These are phyloP conservation scores for Penicillium sp. DNA, from an alignment of 2,329 filamentous ascomycete species.

Conservation along the genomic window DNA sequence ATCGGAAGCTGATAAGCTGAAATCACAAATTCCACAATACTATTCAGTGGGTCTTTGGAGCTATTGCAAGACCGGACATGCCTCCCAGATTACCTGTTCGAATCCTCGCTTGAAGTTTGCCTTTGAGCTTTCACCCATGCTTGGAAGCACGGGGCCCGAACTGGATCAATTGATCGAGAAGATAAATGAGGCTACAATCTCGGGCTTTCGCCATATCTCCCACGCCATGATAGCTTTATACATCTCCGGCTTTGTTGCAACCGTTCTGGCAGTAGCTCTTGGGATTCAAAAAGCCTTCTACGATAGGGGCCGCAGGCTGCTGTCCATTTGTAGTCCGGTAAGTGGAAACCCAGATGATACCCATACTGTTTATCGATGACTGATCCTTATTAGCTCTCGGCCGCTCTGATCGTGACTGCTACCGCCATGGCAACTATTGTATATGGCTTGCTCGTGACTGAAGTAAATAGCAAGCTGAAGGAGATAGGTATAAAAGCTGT, in stretches of 20 bases:
- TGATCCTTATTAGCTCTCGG: background rate
- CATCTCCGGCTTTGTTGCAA: constrained; percentile 9
- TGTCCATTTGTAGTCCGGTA: constrained; percentile 5
- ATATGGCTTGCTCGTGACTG: background rate
- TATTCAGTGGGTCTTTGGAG: constrained; percentile 14
- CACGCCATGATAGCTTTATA: constrained; percentile 7
- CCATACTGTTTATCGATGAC: background rate
- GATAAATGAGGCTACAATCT: background rate
- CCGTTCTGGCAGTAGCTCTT: background rate
- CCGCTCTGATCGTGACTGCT: background rate
- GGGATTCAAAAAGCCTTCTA: constrained; percentile 4
- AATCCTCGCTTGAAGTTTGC: constrained; percentile 10
- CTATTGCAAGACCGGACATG: constrained; percentile 7
- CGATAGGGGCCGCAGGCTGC: constrained; percentile 1
- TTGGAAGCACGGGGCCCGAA: background rate
- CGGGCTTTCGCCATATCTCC: constrained; percentile 8
- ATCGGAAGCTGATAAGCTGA: constrained; percentile 5
- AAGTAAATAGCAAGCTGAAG: background rate
- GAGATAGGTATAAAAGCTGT: background rate
- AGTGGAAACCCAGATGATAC: background rate
- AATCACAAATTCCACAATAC: constrained; percentile 7
- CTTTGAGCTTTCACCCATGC: constrained; percentile 10
- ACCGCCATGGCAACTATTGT: background rate
- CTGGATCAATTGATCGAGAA: constrained; percentile 6
- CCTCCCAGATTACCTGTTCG: constrained; percentile 4